phyloP scores from a whole-genome alignment of 1,284 basidiomycete species.

The Laetiporus sulphureus region DNA sequence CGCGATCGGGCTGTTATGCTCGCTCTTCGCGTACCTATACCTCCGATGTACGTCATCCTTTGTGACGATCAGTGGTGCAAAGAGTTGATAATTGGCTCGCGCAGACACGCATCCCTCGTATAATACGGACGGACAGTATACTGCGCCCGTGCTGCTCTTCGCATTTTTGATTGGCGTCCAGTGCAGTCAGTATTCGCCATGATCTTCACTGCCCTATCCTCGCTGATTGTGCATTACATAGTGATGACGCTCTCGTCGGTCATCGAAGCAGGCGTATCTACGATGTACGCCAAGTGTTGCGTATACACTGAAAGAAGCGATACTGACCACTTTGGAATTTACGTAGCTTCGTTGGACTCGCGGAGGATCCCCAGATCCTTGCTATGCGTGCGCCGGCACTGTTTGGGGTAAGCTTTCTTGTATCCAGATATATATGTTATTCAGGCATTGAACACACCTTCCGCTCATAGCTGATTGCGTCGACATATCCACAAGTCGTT shows the following conservation, averaged over 20 bases:
- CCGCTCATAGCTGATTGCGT: constrained; percentile 46
- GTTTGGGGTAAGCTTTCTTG: constrained; percentile 43
- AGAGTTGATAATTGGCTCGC: constrained; percentile 8
- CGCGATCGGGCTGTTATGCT: constrained; percentile 69
- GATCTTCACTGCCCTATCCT: background rate
- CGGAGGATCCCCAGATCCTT: constrained; percentile 74
- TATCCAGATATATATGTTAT: too few relatives aligned
- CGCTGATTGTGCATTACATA: constrained; percentile 17
- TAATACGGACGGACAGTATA: constrained; percentile 69
- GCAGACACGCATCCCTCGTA: constrained; percentile 68
- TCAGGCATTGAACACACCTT: too few relatives aligned
- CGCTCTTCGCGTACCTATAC: constrained; percentile 80
- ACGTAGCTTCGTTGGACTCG: constrained; percentile 76
- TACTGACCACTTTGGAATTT: too few relatives aligned
- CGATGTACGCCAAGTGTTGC: constrained; percentile 43
- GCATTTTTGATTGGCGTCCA: constrained; percentile 74
- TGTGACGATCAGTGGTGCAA: constrained; percentile 1
- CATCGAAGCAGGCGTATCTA: constrained; percentile 78
- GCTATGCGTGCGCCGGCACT: constrained; percentile 69
- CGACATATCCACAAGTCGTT: constrained; percentile 53
- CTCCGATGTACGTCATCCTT: constrained; percentile 49
- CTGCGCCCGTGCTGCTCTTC: constrained; percentile 72
- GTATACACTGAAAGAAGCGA: too few relatives aligned
- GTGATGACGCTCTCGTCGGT: constrained; percentile 63
- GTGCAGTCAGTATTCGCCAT: constrained; percentile 47